Conservation (phyloP, 2,329 filamentous ascomycete genomes). For the Tolypocladium nubicola region DNA sequence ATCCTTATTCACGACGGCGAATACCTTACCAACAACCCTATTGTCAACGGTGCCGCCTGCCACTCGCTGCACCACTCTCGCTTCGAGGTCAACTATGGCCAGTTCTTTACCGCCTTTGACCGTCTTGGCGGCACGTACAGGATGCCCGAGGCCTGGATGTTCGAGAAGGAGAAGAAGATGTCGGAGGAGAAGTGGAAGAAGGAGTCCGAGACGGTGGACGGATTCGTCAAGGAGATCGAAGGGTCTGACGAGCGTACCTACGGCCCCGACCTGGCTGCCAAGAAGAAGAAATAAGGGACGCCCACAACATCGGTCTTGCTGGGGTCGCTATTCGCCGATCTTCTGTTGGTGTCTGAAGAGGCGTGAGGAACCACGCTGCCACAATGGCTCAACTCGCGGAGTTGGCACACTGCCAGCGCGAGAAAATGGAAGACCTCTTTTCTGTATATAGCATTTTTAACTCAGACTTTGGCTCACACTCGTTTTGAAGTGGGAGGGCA, state of each 20-base stretch:
- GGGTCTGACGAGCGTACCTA: constrained; percentile 43
- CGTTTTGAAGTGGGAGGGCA: not conserved
- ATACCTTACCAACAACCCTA: constrained; percentile 79
- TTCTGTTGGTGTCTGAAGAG: too few relatives aligned
- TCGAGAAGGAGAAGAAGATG: constrained; percentile 79
- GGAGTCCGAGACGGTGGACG: constrained; percentile 67
- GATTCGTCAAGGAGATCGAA: constrained; percentile 62
- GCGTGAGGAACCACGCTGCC: not conserved
- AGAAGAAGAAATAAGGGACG: constrained; percentile 13
- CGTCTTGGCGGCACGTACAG: constrained; percentile 78
- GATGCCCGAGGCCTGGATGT: constrained; percentile 76
- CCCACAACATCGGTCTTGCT: not conserved
- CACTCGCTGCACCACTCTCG: constrained; percentile 63
- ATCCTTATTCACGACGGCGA: constrained; percentile 95
- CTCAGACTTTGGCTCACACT: not conserved
- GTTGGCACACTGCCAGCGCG: not conserved
- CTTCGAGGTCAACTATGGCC: constrained; percentile 67
- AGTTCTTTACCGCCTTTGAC: constrained; percentile 90
- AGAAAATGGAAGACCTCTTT: not conserved
- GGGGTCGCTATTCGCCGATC: not conserved
- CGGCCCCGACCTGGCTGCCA: constrained; percentile 21
- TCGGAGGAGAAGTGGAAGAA: constrained; percentile 67
- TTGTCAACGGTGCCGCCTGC: constrained; percentile 91
- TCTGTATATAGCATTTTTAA: not conserved
- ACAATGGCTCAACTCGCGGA: not conserved